Conservation (phyloP, 306 rosid species). For the Acacia crassicarpa region DNA sequence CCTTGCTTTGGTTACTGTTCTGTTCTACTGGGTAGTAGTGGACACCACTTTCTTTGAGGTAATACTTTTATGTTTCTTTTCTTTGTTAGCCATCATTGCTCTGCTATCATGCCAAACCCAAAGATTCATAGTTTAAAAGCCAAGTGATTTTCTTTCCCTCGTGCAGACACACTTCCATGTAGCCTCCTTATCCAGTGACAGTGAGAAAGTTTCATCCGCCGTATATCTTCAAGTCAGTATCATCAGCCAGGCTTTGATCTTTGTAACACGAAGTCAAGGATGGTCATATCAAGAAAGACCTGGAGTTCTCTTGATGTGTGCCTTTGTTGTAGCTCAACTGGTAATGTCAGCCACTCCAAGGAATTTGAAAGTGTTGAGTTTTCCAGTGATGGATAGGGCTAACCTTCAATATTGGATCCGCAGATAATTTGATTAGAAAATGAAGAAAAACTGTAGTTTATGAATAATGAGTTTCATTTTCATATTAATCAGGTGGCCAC, state of each 20-base stretch:
- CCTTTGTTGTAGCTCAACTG: conserved; percentile 82
- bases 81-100: conserved; percentile 2
- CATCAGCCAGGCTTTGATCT: conserved; percentile 88
- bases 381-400: background rate
- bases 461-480: conserved; percentile 30
- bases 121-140: conserved; percentile 22
- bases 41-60: conserved; percentile 80
- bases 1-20: conserved; percentile 77
- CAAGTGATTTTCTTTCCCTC: background rate
- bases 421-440: background rate
- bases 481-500: conserved; percentile 70
- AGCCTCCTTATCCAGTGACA: conserved; percentile 52
- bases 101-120: background rate
- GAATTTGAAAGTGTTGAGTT: background rate
- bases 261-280: conserved; percentile 76
- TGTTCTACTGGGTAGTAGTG: conserved; percentile 67
- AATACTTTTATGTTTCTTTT: conserved; percentile 25
- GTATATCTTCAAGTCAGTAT: conserved; percentile 83
- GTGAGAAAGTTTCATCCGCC: conserved; percentile 72
- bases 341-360: conserved; percentile 38
- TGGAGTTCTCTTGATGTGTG: conserved; percentile 70
- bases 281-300: conserved; percentile 85
- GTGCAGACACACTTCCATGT: conserved; percentile 65
- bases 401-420: background rate
- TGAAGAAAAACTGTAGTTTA: background rate